phyloP scores from a whole-genome alignment of 2,329 filamentous ascomycete genomes.

The Mycosphaerella sp. region DNA sequence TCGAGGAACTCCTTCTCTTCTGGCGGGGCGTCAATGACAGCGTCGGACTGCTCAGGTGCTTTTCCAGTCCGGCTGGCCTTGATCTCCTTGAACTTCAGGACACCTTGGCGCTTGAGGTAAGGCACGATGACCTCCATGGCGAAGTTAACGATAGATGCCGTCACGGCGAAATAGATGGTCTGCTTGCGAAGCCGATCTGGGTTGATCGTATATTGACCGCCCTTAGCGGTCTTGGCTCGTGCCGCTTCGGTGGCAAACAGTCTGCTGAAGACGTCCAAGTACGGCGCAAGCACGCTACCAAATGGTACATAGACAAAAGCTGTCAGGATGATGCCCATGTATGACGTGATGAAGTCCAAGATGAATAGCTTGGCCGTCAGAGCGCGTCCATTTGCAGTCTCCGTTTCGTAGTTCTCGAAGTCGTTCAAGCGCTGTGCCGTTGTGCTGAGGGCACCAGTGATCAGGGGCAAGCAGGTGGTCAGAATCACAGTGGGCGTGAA shows the following conservation, averaged over 20 bases:
- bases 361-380: conserved; percentile 91
- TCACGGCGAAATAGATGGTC: conserved; percentile 93
- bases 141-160: conserved; percentile 84
- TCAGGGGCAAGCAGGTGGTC: conserved; percentile 71
- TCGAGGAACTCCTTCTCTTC: conserved; percentile 76
- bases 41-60: conserved; percentile 31
- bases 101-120: conserved; percentile 70
- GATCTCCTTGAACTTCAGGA: conserved; percentile 71
- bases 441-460: conserved; percentile 66
- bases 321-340: conserved; percentile 84
- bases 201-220: conserved; percentile 64
- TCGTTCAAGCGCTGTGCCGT: conserved; percentile 72
- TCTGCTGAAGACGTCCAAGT: conserved; percentile 73
- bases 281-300: conserved; percentile 72
- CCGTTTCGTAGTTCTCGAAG: conserved; percentile 87
- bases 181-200: conserved; percentile 77
- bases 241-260: conserved; percentile 68
- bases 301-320: conserved; percentile 95
- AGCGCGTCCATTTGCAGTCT: conserved; percentile 73
- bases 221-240: conserved; percentile 45
- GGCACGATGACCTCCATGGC: conserved; percentile 79
- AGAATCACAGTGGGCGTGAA: conserved; percentile 86
- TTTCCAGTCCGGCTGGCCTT: conserved; percentile 52
- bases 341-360: conserved; percentile 93
- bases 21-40: conserved; percentile 55